Percentiles rank a stretch among this genome's conserved stretches.
These are phyloP conservation scores for Hypoxylon intermedium DNA, from an alignment of 495 filamentous ascomycete genomes.

Conservation along the genomic window DNA sequence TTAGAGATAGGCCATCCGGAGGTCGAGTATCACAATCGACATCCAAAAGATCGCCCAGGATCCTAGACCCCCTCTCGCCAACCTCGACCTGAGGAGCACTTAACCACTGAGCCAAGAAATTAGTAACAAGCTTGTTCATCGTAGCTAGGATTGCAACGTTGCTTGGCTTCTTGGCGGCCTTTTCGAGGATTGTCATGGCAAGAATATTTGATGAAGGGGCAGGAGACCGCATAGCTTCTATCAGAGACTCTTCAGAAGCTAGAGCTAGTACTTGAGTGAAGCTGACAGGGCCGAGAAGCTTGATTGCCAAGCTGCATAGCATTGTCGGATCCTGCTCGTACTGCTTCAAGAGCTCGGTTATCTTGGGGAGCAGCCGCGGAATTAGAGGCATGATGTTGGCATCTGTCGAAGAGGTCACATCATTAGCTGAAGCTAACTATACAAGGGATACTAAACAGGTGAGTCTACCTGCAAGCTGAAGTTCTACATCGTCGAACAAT, in stretches of 20 bases:
- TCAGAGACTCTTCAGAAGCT: slow-evolving; percentile 60
- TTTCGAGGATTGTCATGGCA: slow-evolving; percentile 72
- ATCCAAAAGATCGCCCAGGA: slow-evolving; percentile 74
- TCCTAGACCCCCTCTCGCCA: slow-evolving; percentile 69
- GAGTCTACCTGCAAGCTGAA: slow-evolving; percentile 58
- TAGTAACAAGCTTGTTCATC: slow-evolving; percentile 65
- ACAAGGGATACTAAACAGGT: background rate
- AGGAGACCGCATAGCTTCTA: slow-evolving; percentile 64
- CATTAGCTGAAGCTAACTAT: background rate
- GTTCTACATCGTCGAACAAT: slow-evolving; percentile 61
- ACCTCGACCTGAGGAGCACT: slow-evolving; percentile 73
- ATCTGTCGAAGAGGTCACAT: slow-evolving; percentile 33
- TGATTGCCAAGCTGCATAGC: slow-evolving; percentile 58
- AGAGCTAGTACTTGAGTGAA: slow-evolving; percentile 61
- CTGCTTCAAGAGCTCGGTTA: slow-evolving; percentile 56
- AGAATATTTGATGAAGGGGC: slow-evolving; percentile 72
- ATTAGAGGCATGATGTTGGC: slow-evolving; percentile 57
- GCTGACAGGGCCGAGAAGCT: slow-evolving; percentile 58
- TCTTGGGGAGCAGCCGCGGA: slow-evolving; percentile 55
- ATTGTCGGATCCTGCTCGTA: slow-evolving; percentile 59
- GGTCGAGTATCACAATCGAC: slow-evolving; percentile 66
- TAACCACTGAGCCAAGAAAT: slow-evolving; percentile 75
- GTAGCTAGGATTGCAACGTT: slow-evolving; percentile 74
- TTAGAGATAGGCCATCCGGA: slow-evolving; percentile 44
- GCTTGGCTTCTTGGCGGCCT: slow-evolving; percentile 65